Percentiles rank a stretch among this genome's conserved stretches.
Conservation (phyloP, 1,284 basidiomycete species). For the Malassezia psittaci region DNA sequence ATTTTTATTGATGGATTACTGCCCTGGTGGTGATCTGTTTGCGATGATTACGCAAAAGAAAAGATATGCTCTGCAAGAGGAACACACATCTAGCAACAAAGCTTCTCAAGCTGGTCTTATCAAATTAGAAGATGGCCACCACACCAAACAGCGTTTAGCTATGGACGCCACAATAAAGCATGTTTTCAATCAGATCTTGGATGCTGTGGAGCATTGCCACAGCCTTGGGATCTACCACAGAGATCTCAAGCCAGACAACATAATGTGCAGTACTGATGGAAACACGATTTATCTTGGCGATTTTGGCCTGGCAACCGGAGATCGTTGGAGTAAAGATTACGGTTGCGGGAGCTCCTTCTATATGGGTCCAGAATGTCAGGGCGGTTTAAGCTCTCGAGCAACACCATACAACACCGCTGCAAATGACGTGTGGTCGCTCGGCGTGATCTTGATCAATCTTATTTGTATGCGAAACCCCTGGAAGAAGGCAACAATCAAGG, state of each 20-base stretch:
- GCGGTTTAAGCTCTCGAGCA: slow-evolving; percentile 55
- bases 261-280: slow-evolving; percentile 69
- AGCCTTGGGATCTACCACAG: slow-evolving; percentile 73
- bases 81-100: too few relatives aligned
- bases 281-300: slow-evolving; percentile 79
- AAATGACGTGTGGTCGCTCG: slow-evolving; percentile 86
- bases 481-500: slow-evolving; percentile 62
- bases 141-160: slow-evolving; percentile 14
- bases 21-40: slow-evolving; percentile 83
- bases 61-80: slow-evolving; percentile 56
- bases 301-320: slow-evolving; percentile 90
- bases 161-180: slow-evolving; percentile 40
- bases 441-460: slow-evolving; percentile 83
- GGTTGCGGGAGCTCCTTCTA: slow-evolving; percentile 92
- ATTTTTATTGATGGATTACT: slow-evolving; percentile 60
- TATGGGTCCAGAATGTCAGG: slow-evolving; percentile 94
- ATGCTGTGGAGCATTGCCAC: slow-evolving; percentile 78
- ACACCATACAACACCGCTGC: slow-evolving; percentile 60
- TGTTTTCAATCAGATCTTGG: slow-evolving; percentile 58
- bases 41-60: slow-evolving; percentile 59
- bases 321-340: slow-evolving; percentile 77
- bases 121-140: slow-evolving; percentile 20
- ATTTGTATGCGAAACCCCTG: slow-evolving; percentile 79
- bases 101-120: neutral
- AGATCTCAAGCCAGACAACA: slow-evolving; percentile 95